Evolutionary conservation across 768 basidiomycete species (phyloP).

Genomic region (Kwoniella europaea): DNA sequence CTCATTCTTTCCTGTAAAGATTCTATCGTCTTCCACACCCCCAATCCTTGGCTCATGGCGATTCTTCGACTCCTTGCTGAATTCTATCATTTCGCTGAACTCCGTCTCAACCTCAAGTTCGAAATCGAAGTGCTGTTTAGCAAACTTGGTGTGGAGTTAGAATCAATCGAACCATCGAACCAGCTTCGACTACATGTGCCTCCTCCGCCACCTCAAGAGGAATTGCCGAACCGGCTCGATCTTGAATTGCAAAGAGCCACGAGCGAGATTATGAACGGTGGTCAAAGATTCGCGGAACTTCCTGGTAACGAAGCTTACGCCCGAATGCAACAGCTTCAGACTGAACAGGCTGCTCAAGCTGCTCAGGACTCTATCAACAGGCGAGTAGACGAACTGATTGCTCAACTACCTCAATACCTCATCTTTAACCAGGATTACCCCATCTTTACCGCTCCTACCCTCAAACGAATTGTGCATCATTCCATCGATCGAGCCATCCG

Average conservation of each 20-base stretch:
- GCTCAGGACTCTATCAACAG: conserved; percentile 57
- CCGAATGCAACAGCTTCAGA: conserved; percentile 68
- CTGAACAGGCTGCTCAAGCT: conserved; percentile 65
- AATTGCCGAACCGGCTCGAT: conserved; percentile 72
- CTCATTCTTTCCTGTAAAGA: conserved; percentile 86
- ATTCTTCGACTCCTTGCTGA: conserved; percentile 89
- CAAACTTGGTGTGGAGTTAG: conserved; percentile 82
- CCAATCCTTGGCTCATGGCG: conserved; percentile 98
- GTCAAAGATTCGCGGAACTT: conserved; percentile 38
- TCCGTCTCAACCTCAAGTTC: conserved; percentile 95
- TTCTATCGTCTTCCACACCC: conserved; percentile 90
- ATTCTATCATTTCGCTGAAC: conserved; percentile 94
- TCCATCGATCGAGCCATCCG: conserved; percentile 93
- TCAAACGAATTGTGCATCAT: conserved; percentile 87
- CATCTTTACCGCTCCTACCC: conserved; percentile 70
- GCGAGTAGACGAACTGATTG: conserved; percentile 58
- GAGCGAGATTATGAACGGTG: conserved; percentile 60
- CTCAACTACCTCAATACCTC: conserved; percentile 71
- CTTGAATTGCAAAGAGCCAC: conserved; percentile 73
- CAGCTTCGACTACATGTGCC: conserved; percentile 66
- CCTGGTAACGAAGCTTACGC: conserved; percentile 44
- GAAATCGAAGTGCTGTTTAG: conserved; percentile 98
- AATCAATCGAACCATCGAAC: conserved; percentile 78
- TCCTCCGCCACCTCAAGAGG: conserved; percentile 60
- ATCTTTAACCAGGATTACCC: conserved; percentile 77